These are phyloP conservation scores for Candida sphagnicola DNA, from an alignment of 805 yeast genomes.

Conservation along the genomic window DNA sequence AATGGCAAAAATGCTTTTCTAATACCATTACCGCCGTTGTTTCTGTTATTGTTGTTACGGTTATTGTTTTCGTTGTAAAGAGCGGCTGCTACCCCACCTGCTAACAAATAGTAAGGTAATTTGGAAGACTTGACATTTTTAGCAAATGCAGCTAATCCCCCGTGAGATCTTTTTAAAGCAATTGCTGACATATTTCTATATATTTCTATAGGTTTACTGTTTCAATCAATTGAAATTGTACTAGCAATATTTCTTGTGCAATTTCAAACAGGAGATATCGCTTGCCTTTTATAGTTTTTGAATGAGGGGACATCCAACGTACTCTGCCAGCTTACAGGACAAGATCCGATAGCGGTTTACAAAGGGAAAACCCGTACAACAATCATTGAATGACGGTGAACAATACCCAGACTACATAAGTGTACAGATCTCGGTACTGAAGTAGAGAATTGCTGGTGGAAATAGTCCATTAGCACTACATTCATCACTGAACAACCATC, in stretches of 20 bases:
- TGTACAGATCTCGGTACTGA: too few relatives aligned
- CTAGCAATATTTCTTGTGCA: background rate
- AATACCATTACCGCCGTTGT: conserved; percentile 2
- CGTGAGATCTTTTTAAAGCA: conserved; percentile 7
- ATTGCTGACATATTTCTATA: conserved; percentile 9
- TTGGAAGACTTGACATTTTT: background rate
- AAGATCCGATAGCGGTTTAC: too few relatives aligned
- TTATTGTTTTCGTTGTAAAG: conserved; percentile 12
- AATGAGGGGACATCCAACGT: too few relatives aligned
- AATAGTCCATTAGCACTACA: too few relatives aligned
- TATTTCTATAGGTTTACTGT: too few relatives aligned
- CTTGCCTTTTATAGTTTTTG: background rate
- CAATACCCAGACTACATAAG: too few relatives aligned
- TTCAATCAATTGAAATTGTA: background rate
- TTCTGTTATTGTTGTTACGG: conserved; percentile 6
- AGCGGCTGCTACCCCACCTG: conserved; percentile 21
- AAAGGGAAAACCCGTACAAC: too few relatives aligned
- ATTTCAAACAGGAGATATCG: background rate
- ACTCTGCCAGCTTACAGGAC: too few relatives aligned
- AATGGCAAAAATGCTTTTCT: conserved; percentile 8
- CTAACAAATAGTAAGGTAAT: conserved; percentile 8
- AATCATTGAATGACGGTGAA: too few relatives aligned
- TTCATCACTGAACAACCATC: too few relatives aligned
- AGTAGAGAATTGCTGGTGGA: too few relatives aligned
- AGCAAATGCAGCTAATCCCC: conserved; percentile 5